A percentile compares a stretch with the other conserved stretches of the same genome.
These are phyloP conservation scores for Microcera coccophila DNA, from an alignment of 2,329 filamentous ascomycete species.

Conservation along the genomic window DNA sequence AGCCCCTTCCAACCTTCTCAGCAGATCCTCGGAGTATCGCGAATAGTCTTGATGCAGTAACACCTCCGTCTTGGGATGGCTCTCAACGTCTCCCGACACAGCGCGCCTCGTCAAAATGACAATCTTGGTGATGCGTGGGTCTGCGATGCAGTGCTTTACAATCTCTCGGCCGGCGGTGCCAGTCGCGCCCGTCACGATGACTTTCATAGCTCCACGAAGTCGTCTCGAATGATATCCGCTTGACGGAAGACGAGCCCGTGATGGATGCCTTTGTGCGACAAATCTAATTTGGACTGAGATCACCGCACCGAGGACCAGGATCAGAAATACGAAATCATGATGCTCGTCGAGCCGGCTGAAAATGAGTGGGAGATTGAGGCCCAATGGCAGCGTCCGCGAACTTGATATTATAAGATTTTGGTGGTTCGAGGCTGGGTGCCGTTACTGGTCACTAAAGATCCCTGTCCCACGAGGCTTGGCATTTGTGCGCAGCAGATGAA, in stretches of 20 bases:
- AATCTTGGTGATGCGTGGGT: conserved; percentile 48
- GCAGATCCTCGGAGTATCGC: conserved; percentile 40
- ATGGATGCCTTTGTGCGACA: too few relatives aligned
- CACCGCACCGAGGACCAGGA: too few relatives aligned
- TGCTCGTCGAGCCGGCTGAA: not conserved
- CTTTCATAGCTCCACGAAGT: conserved; percentile 44
- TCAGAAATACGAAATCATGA: conserved; percentile 6
- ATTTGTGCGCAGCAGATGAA: conserved; percentile 14
- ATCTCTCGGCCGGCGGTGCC: conserved; percentile 54
- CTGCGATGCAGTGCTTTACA: conserved; percentile 47
- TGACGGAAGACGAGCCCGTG: not conserved
- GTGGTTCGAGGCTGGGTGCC: not conserved
- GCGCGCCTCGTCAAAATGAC: conserved; percentile 48
- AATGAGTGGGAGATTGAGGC: not conserved
- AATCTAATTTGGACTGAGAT: too few relatives aligned
- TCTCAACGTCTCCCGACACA: conserved; percentile 39
- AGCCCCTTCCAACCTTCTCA: conserved; percentile 44
- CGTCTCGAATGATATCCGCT: not conserved
- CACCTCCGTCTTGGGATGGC: conserved; percentile 47
- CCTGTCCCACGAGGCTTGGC: conserved; percentile 23
- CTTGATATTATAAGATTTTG: not conserved
- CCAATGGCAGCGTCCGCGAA: not conserved
- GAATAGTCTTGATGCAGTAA: conserved; percentile 52
- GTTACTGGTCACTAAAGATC: conserved; percentile 17
- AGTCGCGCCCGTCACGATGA: conserved; percentile 57